Conservation (phyloP, 345 rosid species). For the Angophora floribunda region DNA sequence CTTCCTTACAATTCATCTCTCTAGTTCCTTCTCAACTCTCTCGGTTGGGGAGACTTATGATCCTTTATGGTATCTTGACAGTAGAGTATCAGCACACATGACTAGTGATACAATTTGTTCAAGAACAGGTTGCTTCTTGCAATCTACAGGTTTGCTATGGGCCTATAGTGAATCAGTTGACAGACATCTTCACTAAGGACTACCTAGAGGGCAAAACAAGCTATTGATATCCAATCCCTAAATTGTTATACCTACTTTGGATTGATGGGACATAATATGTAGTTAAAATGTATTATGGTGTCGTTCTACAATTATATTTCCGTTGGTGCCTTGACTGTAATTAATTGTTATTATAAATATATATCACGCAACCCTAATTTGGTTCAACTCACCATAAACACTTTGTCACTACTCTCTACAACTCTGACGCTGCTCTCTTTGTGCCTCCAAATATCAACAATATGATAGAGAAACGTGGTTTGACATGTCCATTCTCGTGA, state of each 20-base stretch:
- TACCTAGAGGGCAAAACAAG: background rate
- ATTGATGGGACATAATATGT: background rate
- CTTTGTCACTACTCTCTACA: background rate
- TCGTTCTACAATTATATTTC: background rate
- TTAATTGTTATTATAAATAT: background rate
- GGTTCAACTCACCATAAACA: background rate
- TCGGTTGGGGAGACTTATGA: rapidly evolving
- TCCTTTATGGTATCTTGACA: background rate
- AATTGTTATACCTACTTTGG: background rate
- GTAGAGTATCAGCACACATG: background rate
- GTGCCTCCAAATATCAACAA: background rate
- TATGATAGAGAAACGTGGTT: background rate
- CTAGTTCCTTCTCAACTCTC: background rate
- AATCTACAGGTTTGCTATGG: background rate
- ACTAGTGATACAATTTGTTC: background rate
- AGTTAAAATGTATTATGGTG: background rate
- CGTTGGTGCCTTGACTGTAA: background rate
- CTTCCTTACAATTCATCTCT: background rate
- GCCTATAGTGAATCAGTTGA: background rate
- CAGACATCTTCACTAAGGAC: background rate
- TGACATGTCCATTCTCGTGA: background rate
- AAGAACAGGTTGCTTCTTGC: rapidly evolving
- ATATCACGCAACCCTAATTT: background rate
- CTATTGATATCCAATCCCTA: background rate
- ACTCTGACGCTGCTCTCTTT: background rate